Base-by-base conservation (phyloP, 192 early-diverging fungal species). In the Linnemannia zychae region DNA sequence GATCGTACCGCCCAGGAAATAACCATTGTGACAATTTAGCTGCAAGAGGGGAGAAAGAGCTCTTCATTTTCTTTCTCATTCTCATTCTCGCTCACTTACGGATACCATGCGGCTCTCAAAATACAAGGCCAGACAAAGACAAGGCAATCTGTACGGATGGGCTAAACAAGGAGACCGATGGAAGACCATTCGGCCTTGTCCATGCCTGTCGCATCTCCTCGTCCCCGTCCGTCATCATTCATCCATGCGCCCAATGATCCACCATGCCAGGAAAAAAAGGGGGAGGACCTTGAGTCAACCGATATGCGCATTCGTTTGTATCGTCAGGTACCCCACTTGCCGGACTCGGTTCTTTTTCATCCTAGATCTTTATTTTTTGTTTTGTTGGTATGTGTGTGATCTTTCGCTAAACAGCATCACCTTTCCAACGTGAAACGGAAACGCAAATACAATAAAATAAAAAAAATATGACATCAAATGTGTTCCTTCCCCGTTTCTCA, bases 61-160 rank as follows among this genome's bases (percentile, higher is more conserved):
- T 44, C 40, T 44, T 44, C 40, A 44, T 44, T 44, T 44, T 44
- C 40, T 44, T 44, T 44, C 40, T 44, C 9, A 6, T 9, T 9
- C 40, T 44, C 57, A 31, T 13, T 33, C 11, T 63, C 28, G 11
- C 28, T 31, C 9, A 12, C 24, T 28, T 24, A 24, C 22, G 57
- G 40, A 44, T 63, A 63, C 57, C 57, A 63, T 63, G 57, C 13
- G 24, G 57, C 57, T 63, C 57, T 63, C 57, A 63, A 63, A 63
- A 63, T 63, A 63, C 24, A 63, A 63, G 28, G 31, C 11, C n/a
- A 33, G 57, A 63, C 52, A 28, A 15, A 63, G 11, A 33, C 7
- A 31, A 9, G 15, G 11, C 15, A 1, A 63, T 1, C 11, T 24
- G 28, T 13, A 31, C 20, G 11, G 9, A 60, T 28, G 24, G 28